These are phyloP conservation scores for Penicillium steckii DNA, from an alignment of 495 filamentous ascomycete genomes.

Conservation along the genomic window DNA sequence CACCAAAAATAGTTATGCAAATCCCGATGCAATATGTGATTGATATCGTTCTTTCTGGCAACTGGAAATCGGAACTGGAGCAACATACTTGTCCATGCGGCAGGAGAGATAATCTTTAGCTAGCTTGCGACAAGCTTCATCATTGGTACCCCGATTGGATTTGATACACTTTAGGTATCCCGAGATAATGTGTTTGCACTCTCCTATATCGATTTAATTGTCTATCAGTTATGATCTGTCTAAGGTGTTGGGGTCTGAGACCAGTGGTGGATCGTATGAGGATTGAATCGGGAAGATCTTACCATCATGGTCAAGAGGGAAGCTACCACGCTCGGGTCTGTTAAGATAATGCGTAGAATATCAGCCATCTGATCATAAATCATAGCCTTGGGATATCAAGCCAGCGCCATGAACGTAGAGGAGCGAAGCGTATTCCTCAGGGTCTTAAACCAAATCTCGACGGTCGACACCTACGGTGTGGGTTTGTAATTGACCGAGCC, in stretches of 20 bases:
- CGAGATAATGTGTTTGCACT: constrained; percentile 87
- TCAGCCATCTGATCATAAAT: constrained; percentile 1
- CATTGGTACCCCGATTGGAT: constrained; percentile 75
- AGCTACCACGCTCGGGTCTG: constrained; percentile 92
- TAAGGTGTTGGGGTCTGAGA: neutral
- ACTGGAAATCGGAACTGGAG: neutral
- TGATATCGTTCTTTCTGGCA: too few species aligned
- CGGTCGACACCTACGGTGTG: constrained; percentile 60
- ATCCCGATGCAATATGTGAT: too few species aligned
- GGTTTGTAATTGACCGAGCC: constrained; percentile 69
- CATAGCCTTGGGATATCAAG: neutral
- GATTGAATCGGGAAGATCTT: constrained; percentile 5
- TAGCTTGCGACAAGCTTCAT: constrained; percentile 76
- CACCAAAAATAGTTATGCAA: too few species aligned
- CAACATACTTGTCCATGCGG: constrained; percentile 87
- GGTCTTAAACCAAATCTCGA: neutral
- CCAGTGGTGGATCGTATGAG: neutral
- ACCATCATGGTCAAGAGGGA: constrained; percentile 96
- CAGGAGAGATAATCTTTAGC: constrained; percentile 87
- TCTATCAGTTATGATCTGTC: neutral
- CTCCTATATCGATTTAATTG: constrained; percentile 59
- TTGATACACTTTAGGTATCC: constrained; percentile 84
- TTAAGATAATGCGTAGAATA: neutral
- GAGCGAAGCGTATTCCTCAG: neutral
- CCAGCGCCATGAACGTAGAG: neutral